A percentile compares a stretch with the other conserved stretches of the same genome.
phyloP scores from a whole-genome alignment of 1,139 yeast species.

The Saccharomyces hybrid region DNA sequence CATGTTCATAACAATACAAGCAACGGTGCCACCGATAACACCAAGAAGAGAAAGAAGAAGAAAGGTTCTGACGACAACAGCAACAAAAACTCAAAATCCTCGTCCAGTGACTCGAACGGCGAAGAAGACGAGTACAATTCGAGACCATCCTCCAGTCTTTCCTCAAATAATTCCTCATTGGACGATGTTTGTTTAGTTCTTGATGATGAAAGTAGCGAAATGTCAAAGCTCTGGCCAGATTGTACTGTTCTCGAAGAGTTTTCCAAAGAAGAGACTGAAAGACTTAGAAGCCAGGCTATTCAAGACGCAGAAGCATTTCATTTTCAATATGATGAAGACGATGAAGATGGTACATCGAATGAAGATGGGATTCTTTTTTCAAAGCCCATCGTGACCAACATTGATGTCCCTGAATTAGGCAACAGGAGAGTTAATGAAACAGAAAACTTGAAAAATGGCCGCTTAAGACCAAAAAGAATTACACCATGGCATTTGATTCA shows the following conservation, averaged over 20 bases:
- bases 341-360: slow-evolving; percentile 17
- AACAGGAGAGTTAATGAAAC: slow-evolving; percentile 56
- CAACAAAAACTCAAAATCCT: slow-evolving; percentile 8
- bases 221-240: slow-evolving; percentile 66
- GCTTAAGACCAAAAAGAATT: slow-evolving; percentile 66
- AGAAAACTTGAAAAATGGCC: slow-evolving; percentile 46
- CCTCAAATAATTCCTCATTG: slow-evolving; percentile 63
- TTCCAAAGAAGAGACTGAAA: slow-evolving; percentile 58
- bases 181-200: slow-evolving; percentile 86
- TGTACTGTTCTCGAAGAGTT: slow-evolving; percentile 65
- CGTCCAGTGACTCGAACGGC: slow-evolving; percentile 7
- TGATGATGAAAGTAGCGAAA: slow-evolving; percentile 40
- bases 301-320: slow-evolving; percentile 37
- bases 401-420: slow-evolving; percentile 37
- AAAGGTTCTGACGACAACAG: slow-evolving; percentile 6
- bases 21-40: slow-evolving; percentile 5
- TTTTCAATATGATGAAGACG: slow-evolving; percentile 31
- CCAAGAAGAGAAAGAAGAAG: slow-evolving; percentile 8
- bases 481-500: slow-evolving; percentile 64
- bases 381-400: slow-evolving; percentile 36
- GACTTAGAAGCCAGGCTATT: slow-evolving; percentile 38
- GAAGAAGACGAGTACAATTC: slow-evolving; percentile 27
- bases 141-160: slow-evolving; percentile 36
- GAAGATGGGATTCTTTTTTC: slow-evolving; percentile 33
- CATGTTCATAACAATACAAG: slow-evolving; percentile 21